Evolutionary conservation across 73 alveolate species (phyloP).

Genomic region (Tetrahymena thermophila): DNA sequence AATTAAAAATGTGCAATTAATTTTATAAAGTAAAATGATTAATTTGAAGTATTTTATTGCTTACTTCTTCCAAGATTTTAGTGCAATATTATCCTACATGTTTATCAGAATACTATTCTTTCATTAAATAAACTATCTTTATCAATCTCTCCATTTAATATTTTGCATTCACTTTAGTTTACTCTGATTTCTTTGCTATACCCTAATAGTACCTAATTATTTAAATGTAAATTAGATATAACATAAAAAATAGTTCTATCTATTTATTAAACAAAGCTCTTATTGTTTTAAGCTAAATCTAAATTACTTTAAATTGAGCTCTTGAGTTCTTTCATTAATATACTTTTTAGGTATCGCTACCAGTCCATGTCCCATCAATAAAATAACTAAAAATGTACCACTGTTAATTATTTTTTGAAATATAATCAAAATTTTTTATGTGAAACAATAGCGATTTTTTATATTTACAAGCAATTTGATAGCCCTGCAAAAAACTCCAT

Average conservation of each 20-base stretch:
- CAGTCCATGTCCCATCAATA: conserved; percentile 35
- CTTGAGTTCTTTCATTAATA: conserved; percentile 2
- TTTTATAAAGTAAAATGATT: too few relatives aligned
- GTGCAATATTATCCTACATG: background rate
- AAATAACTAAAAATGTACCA: conserved; percentile 30
- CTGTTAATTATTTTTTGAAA: background rate
- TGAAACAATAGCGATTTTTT: background rate
- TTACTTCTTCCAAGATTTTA: background rate
- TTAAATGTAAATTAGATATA: background rate
- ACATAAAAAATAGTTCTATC: background rate
- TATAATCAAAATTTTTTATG: background rate
- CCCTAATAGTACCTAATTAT: background rate
- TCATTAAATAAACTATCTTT: background rate
- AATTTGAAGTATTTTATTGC: background rate
- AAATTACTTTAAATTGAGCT: conserved; percentile 1
- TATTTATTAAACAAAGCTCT: background rate
- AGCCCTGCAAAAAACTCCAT: conserved; percentile 13
- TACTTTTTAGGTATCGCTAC: conserved; percentile 42
- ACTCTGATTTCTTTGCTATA: background rate
- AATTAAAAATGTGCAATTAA: too few relatives aligned
- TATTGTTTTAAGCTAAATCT: background rate
- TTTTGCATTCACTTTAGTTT: background rate
- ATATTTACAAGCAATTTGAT: conserved; percentile 19
- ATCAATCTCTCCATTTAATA: background rate
- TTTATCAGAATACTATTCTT: background rate